A percentile compares a stretch with the other conserved stretches of the same genome.
Conservation (phyloP, 164 flowering plant genomes). For the Chimonanthus salicifolius region DNA sequence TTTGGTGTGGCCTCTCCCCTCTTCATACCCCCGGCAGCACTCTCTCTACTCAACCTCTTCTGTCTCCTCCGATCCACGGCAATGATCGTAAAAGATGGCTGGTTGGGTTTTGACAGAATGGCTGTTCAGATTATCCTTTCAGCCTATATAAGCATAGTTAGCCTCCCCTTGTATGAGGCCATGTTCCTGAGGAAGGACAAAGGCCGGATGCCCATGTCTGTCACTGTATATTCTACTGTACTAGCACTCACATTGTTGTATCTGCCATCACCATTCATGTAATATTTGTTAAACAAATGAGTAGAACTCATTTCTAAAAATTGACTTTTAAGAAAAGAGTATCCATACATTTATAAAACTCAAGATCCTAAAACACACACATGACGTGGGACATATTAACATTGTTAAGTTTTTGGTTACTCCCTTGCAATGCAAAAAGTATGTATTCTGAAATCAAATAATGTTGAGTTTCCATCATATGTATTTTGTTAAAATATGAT, state of each 20-base stretch:
- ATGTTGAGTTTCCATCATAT: too few species aligned
- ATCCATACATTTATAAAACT: too few species aligned
- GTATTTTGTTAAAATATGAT: too few species aligned
- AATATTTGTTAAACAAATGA: neutral
- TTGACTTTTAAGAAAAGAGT: too few species aligned
- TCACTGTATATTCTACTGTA: constrained; percentile 11
- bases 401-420: too few species aligned
- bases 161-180: constrained; percentile 24
- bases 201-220: constrained; percentile 22
- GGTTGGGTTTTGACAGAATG: constrained; percentile 7
- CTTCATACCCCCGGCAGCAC: constrained; percentile 27
- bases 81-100: neutral
- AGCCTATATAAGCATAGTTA: constrained; percentile 18
- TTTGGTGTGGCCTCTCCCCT: constrained; percentile 29
- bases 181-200: constrained; percentile 26
- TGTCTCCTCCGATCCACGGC: constrained; percentile 8
- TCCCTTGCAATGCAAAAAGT: too few species aligned
- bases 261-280: constrained; percentile 14
- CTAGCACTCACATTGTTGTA: constrained; percentile 9
- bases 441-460: too few species aligned
- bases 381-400: too few species aligned
- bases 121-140: constrained; percentile 20
- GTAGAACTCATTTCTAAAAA: too few species aligned
- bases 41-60: constrained; percentile 28
- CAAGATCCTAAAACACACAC: too few species aligned